Evolutionary conservation across 225 moss, liverwort and hornwort species (phyloP).

Genomic region (Physcomitrellopsis africana): DNA sequence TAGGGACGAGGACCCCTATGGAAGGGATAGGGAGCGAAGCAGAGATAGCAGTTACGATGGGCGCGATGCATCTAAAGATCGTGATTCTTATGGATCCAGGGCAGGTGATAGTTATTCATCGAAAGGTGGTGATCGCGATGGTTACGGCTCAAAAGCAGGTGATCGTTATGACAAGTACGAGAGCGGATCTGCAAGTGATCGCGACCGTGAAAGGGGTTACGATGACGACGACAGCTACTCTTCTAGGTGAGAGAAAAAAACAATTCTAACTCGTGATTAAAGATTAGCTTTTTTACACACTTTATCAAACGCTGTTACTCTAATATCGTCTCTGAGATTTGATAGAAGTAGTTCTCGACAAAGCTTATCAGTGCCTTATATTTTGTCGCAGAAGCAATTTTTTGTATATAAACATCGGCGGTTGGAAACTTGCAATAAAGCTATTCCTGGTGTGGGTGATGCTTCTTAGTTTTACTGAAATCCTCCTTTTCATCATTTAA

Average conservation of each 20-base stretch:
- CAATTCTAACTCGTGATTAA: no score
- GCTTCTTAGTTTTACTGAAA: background rate
- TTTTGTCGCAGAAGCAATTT: no score
- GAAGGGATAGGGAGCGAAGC: constrained; percentile 73
- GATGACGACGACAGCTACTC: constrained; percentile 54
- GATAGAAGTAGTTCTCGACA: no score
- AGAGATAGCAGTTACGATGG: constrained; percentile 59
- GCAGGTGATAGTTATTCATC: constrained; percentile 49
- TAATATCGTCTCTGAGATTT: no score
- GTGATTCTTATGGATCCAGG: constrained; percentile 53
- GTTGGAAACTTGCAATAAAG: background rate
- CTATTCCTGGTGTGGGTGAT: background rate
- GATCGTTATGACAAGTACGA: constrained; percentile 59
- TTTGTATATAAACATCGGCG: background rate
- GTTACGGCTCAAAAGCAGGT: constrained; percentile 43
- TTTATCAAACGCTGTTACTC: background rate
- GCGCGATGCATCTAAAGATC: constrained; percentile 56
- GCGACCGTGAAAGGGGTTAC: constrained; percentile 44
- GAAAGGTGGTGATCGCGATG: constrained; percentile 59
- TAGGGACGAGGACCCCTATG: constrained; percentile 76
- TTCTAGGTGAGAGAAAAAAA: constrained; percentile 47
- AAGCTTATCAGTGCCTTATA: no score
- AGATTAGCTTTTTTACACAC: background rate
- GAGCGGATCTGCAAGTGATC: constrained; percentile 50
- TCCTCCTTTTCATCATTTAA: background rate